These are phyloP conservation scores for Monascus purpureus DNA, from an alignment of 495 filamentous ascomycete species.

Conservation along the genomic window DNA sequence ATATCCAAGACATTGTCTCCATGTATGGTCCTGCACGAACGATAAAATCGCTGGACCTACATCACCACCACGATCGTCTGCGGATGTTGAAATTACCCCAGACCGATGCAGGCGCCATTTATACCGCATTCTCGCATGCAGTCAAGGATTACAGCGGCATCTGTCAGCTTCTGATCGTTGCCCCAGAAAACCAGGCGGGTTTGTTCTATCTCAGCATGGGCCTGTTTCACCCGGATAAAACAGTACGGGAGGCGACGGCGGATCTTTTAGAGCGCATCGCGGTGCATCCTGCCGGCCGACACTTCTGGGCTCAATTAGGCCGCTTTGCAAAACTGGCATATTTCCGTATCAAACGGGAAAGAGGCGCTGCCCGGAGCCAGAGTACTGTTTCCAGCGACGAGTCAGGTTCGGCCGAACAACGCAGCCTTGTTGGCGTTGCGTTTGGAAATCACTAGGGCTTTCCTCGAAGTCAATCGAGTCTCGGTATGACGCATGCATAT, in stretches of 20 bases:
- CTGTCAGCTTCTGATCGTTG: slow-evolving; percentile 71
- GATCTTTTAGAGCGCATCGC: slow-evolving; percentile 71
- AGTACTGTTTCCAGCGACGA: slow-evolving; percentile 3
- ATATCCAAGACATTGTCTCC: slow-evolving; percentile 63
- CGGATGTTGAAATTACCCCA: slow-evolving; percentile 61
- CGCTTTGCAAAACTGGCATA: slow-evolving; percentile 79
- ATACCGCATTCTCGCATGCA: slow-evolving; percentile 59
- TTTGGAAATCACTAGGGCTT: slow-evolving; percentile 1
- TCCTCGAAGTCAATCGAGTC: too few species aligned
- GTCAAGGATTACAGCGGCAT: slow-evolving; percentile 79
- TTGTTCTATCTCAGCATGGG: slow-evolving; percentile 87
- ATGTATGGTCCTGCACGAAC: slow-evolving; percentile 46
- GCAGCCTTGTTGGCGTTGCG: slow-evolving; percentile 6
- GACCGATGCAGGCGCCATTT: slow-evolving; percentile 61
- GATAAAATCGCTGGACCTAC: slow-evolving; percentile 70
- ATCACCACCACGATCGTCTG: slow-evolving; percentile 84
- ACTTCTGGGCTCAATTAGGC: slow-evolving; percentile 81
- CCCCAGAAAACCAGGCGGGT: slow-evolving; percentile 76
- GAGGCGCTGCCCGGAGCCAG: slow-evolving; percentile 28
- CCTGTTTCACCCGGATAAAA: slow-evolving; percentile 77
- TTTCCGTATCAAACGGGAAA: slow-evolving; percentile 52
- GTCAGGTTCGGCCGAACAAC: slow-evolving; percentile 3
- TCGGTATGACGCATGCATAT: too few species aligned
- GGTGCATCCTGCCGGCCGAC: slow-evolving; percentile 76
- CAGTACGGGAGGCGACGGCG: slow-evolving; percentile 63